Evolutionary conservation across 148 eudicot species (phyloP).

Genomic region (Gaultheria prostrata): DNA sequence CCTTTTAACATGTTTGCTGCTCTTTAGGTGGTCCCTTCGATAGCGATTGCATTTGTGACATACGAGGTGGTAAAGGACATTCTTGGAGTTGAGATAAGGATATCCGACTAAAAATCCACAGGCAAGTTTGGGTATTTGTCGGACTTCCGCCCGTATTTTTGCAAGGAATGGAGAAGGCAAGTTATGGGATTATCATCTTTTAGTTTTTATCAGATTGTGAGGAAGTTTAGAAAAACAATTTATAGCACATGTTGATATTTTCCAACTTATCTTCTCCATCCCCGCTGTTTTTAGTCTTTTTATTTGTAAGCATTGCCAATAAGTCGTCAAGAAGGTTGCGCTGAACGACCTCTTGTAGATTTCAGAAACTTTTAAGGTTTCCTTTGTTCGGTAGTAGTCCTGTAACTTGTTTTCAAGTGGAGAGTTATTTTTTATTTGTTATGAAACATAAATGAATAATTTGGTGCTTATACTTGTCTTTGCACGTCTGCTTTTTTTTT

Average conservation of each 20-base stretch:
- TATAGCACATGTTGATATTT: conserved; percentile 14
- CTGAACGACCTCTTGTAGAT: conserved; percentile 11
- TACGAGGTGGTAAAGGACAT: conserved; percentile 78
- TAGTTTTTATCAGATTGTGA: not conserved
- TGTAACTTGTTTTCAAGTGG: not conserved
- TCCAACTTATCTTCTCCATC: conserved; percentile 11
- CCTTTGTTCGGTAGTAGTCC: not conserved
- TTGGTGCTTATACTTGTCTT: not conserved
- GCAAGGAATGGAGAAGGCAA: conserved; percentile 13
- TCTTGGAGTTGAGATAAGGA: conserved; percentile 86
- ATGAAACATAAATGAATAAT: not conserved
- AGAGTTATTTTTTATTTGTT: conserved; percentile 7
- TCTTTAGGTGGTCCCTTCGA: conserved; percentile 84
- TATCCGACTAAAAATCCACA: conserved; percentile 58
- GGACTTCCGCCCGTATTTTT: conserved; percentile 3
- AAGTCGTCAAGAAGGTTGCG: conserved; percentile 6
- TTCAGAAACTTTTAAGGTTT: conserved; percentile 10
- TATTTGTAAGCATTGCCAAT: conserved; percentile 18
- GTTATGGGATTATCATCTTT: not conserved
- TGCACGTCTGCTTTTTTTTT: not conserved
- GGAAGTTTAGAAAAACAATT: conserved; percentile 10
- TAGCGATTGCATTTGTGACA: conserved; percentile 81
- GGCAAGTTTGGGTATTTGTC: conserved; percentile 17
- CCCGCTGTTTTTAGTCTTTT: conserved; percentile 8
- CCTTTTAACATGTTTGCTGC: conserved; percentile 3